phyloP scores from a whole-genome alignment of 2,329 filamentous ascomycete genomes.

The Aspergillus flavus region DNA sequence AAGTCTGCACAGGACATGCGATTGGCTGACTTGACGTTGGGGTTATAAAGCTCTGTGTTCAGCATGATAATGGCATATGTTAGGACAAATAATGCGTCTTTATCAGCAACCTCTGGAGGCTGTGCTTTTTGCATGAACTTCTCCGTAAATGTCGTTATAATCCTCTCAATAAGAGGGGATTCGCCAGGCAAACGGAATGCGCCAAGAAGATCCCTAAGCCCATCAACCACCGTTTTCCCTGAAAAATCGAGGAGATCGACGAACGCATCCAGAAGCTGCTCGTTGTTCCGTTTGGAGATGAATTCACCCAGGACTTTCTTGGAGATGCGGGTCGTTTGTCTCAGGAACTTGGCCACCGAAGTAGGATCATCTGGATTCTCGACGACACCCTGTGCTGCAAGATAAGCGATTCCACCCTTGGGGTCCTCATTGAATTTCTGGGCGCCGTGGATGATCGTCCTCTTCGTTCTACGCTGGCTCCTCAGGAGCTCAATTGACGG shows the following conservation, averaged over 20 bases:
- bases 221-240: slow-evolving; percentile 86
- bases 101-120: slow-evolving; percentile 76
- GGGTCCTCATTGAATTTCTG: slow-evolving; percentile 95
- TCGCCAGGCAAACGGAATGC: slow-evolving; percentile 94
- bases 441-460: slow-evolving; percentile 82
- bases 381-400: slow-evolving; percentile 85
- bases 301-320: slow-evolving; percentile 92
- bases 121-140: slow-evolving; percentile 74
- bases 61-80: slow-evolving; percentile 97
- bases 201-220: slow-evolving; percentile 81
- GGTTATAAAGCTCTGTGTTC: slow-evolving; percentile 96
- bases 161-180: slow-evolving; percentile 87
- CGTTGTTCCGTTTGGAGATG: slow-evolving; percentile 87
- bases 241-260: slow-evolving; percentile 85
- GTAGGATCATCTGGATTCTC: slow-evolving; percentile 70
- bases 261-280: slow-evolving; percentile 80
- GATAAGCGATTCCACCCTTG: slow-evolving; percentile 82
- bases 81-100: slow-evolving; percentile 85
- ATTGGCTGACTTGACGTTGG: slow-evolving; percentile 73
- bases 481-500: slow-evolving; percentile 67
- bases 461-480: slow-evolving; percentile 77
- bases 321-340: slow-evolving; percentile 82
- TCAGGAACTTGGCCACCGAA: slow-evolving; percentile 83
- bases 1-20: slow-evolving; percentile 88
- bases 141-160: slow-evolving; percentile 83